phyloP scores from a whole-genome alignment of 495 filamentous ascomycete genomes.

The Talaromyces adpressus region DNA sequence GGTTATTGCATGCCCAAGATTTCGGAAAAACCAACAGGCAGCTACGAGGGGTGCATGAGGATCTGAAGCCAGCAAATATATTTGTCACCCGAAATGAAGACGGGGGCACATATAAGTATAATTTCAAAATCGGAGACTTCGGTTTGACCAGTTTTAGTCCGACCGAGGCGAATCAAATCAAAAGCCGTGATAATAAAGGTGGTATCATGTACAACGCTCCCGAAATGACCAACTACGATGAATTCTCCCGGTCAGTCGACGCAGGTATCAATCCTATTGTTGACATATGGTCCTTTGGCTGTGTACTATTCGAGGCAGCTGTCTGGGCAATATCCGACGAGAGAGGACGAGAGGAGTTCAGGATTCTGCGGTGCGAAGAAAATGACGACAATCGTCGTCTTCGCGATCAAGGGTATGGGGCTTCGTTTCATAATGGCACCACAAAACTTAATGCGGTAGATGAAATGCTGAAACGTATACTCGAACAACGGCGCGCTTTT shows the following conservation, averaged over 20 bases:
- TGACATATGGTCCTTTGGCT: not conserved
- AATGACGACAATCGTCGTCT: not conserved
- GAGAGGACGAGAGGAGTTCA: not conserved
- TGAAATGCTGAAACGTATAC: not conserved
- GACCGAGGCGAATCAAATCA: not conserved
- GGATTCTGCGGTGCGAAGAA: not conserved
- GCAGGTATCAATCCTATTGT: not conserved
- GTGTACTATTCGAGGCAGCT: not conserved
- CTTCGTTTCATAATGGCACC: not conserved
- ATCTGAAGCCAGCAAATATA: not conserved
- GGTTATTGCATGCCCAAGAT: not conserved
- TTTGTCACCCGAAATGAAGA: not conserved
- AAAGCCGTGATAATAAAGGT: not conserved
- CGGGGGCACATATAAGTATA: not conserved
- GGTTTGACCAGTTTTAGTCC: not conserved
- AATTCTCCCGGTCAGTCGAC: not conserved
- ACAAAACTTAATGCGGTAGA: not conserved
- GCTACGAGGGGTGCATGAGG: not conserved
- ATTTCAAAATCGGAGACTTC: not conserved
- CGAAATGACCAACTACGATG: not conserved
- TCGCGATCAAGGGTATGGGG: not conserved
- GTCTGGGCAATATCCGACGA: not conserved
- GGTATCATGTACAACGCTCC: not conserved
- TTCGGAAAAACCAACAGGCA: not conserved
- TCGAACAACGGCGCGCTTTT: not conserved